Conservation (phyloP, 805 yeast species). For the Kuraishia capsulata region DNA sequence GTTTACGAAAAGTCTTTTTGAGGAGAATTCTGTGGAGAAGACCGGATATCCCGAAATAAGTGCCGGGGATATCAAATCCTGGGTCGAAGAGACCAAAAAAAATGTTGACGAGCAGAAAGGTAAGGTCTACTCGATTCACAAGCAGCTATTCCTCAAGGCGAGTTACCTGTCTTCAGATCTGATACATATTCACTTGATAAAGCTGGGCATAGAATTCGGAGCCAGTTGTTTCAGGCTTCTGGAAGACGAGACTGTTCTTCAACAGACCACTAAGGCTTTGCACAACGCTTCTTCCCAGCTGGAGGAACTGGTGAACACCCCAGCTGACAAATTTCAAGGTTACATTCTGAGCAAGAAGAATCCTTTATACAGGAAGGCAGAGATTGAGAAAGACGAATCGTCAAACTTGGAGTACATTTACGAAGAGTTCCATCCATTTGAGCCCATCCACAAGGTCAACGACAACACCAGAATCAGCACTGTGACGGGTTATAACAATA, state of each 20-base stretch:
- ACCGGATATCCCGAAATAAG: slow-evolving; percentile 6
- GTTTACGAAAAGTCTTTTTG: slow-evolving; percentile 47
- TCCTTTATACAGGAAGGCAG: slow-evolving; percentile 32
- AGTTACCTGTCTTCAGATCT: slow-evolving; percentile 76
- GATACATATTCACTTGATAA: slow-evolving; percentile 47
- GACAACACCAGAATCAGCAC: slow-evolving; percentile 28
- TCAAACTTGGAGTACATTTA: slow-evolving; percentile 27
- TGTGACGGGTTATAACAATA: slow-evolving; percentile 62
- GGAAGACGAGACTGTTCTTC: slow-evolving; percentile 18
- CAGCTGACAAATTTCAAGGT: slow-evolving; percentile 36
- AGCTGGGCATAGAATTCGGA: slow-evolving; percentile 35
- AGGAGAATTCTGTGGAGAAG: slow-evolving; percentile 5
- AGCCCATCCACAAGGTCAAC: slow-evolving; percentile 26
- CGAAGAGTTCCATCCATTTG: slow-evolving; percentile 49
- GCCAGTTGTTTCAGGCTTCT: slow-evolving; percentile 21
- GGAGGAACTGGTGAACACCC: slow-evolving; percentile 21
- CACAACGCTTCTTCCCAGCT: slow-evolving; percentile 37
- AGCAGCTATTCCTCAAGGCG: slow-evolving; percentile 55
- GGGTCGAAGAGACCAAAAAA: slow-evolving; percentile 28
- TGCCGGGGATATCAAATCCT: slow-evolving; percentile 16
- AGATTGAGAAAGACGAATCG: slow-evolving; percentile 21
- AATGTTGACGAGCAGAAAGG: slow-evolving; percentile 22
- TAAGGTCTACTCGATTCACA: slow-evolving; percentile 55
- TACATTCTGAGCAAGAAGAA: slow-evolving; percentile 57
- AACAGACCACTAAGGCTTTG: slow-evolving; percentile 31